These are phyloP conservation scores for Nemophila menziesii DNA, from an alignment of 257 asterid species.

Conservation along the genomic window DNA sequence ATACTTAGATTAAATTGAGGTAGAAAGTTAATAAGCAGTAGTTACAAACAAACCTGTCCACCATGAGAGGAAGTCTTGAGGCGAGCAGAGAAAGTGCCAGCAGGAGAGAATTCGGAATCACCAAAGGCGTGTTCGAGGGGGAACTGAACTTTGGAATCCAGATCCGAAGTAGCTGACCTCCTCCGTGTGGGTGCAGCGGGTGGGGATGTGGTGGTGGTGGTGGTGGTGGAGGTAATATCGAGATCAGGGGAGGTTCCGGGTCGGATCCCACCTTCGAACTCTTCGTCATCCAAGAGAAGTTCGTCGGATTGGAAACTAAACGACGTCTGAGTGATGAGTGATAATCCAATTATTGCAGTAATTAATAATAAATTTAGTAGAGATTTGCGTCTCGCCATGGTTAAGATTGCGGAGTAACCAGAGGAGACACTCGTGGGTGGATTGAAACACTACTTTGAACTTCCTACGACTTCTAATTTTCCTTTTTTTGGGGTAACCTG, in stretches of 20 bases:
- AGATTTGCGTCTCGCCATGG: background rate
- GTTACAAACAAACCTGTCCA: conserved; percentile 41
- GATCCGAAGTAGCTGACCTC: conserved; percentile 29
- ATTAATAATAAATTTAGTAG: background rate
- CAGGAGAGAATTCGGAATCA: conserved; percentile 67
- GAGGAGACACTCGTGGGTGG: no score
- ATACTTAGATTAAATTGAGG: no score
- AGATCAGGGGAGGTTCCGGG: conserved; percentile 17
- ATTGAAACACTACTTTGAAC: no score
- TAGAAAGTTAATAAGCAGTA: background rate
- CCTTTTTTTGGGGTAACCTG: no score
- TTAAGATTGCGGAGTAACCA: background rate
- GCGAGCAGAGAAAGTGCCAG: conserved; percentile 90
- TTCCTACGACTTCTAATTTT: no score
- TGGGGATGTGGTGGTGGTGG: conserved; percentile 18
- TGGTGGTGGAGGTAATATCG: no score
- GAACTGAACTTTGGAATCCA: conserved; percentile 77
- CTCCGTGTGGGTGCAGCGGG: conserved; percentile 32
- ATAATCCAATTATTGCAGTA: conserved; percentile 4
- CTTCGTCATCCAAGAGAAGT: conserved; percentile 75
- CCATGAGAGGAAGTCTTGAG: conserved; percentile 67
- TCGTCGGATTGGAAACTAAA: conserved; percentile 79
- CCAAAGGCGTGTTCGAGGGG: conserved; percentile 85
- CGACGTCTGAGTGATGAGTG: conserved; percentile 19
- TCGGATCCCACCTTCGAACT: conserved; percentile 58